Base-by-base conservation (phyloP, 2,329 filamentous ascomycete species). In the Cladosporium sp. region DNA sequence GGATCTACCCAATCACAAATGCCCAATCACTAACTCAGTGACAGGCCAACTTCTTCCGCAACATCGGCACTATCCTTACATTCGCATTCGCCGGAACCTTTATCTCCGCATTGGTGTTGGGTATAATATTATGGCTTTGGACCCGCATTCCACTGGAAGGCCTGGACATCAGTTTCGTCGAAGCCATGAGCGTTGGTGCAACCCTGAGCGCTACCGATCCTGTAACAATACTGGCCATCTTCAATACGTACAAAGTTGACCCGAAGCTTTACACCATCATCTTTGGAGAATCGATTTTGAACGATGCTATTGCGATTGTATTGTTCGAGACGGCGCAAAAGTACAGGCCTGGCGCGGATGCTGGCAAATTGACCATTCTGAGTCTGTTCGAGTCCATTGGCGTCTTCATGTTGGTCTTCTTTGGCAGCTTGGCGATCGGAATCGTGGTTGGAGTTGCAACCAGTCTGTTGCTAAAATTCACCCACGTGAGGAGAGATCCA, bases 161-260 rank as follows among this genome's bases (percentile, higher is more conserved):
- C 2, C 82, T 98, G 69, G 87, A 90, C 66, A 92, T 99, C 80
- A 89, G 86, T 65, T 97, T 97, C 77, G 91, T 97, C 70, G 95
- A 99, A 76, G 95, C 95, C 69, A 95, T 99, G 77, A 96, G 93
- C 0, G 92, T 99, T 52, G 95, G 95, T 73, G 95, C 95, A 53
- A 99, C 95, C 0, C 86, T 99, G 35, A 98, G 95, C 1, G 95
- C 95, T 67, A 99, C 95, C 1, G 95, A 99, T 76, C 95, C 95
- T 0, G 94, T 99, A 66, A 99, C 95, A 0, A 98, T 99, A 72
- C 84, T 99, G 63, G 95, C 95, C 77, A 99, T 99, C 72, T 99
- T 99, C 86, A 98, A 97, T 78, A 91, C 95, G 1, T 99, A 98
- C 86, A 98, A 98, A 80, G 95, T 99, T 73, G 95, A 99, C 74